Conservation (phyloP, 2,329 filamentous ascomycete genomes). For the Neonectria sp. region DNA sequence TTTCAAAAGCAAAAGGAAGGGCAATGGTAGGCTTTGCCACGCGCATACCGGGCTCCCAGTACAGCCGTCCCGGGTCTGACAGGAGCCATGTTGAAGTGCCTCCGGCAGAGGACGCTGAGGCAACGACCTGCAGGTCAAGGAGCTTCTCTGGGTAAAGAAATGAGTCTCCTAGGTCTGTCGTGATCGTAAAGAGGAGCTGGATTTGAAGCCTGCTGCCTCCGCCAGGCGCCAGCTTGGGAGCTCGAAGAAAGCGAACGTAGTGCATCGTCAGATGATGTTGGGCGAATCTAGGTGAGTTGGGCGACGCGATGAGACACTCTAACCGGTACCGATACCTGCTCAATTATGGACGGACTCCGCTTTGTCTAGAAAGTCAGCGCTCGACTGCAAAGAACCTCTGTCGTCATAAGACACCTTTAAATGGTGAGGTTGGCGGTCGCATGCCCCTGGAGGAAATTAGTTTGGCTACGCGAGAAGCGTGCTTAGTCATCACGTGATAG, state of each 20-base stretch:
- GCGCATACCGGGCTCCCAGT: constrained; percentile 56
- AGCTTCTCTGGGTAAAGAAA: constrained; percentile 64
- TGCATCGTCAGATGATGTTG: constrained; percentile 60
- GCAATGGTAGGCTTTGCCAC: constrained; percentile 55
- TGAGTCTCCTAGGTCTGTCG: constrained; percentile 71
- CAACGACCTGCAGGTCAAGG: constrained; percentile 59
- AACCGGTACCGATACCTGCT: constrained; percentile 11
- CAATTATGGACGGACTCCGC: constrained; percentile 9
- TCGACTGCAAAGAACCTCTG: background rate
- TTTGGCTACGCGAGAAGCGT: constrained; percentile 19
- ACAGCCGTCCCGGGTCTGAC: constrained; percentile 46
- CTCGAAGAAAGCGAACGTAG: constrained; percentile 69
- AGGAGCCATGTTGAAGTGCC: constrained; percentile 44
- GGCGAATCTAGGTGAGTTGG: background rate
- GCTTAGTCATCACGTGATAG: constrained; percentile 29
- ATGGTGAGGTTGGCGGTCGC: constrained; percentile 18
- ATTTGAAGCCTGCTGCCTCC: constrained; percentile 48
- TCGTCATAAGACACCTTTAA: constrained; percentile 1
- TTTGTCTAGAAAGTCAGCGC: constrained; percentile 8
- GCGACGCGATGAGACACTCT: constrained; percentile 5
- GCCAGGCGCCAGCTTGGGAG: constrained; percentile 56
- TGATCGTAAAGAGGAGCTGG: constrained; percentile 67
- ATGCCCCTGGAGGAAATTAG: constrained; percentile 25
- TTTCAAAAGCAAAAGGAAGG: constrained; percentile 47
- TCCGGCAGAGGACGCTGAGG: constrained; percentile 43